Evolutionary conservation across 148 eudicot species (phyloP), one percentile per base, ranked within the genome.

Genomic region (Camellia japonica): DNA sequence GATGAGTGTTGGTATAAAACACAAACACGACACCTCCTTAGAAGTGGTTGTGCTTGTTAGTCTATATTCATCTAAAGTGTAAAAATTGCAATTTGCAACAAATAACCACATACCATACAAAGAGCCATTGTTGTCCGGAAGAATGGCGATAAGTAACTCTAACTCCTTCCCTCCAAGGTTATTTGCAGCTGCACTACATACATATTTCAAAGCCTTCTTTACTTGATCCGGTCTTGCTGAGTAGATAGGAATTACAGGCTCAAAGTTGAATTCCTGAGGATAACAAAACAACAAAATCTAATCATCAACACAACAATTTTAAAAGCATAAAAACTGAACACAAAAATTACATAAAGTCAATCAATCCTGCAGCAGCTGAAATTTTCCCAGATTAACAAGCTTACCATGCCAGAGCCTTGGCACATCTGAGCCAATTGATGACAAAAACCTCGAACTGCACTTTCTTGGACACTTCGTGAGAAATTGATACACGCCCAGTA

Each of bases 91-190:
- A 30, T 1, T 30, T 30, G 1, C 38, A 30, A 30, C 38, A 30
- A 6, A 59, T 19, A 67, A 23, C 55, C 43, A 79, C 77, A 61
- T 86, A 93, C 97, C 95, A 83, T 93, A 93, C 43, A 93, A 78
- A 12, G 92, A 88, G 80, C 97, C 97, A 72, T 93, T 93, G 80
- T 83, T 90, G 85, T 93, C 97, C 1, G 97, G 97, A 63, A 93
- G 85, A 84, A 91, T 89, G 61, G 90, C 95, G 43, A 91, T 83
- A 14, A 93, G 79, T 80, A 91, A 80, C 85, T 93, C 95, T 63
- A 93, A 82, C 75, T 93, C 95, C 82, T 86, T 87, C 15, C 91
- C 92, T 42, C 83, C 87, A 52, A 89, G 87, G 82, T 88, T 88
- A 68, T 72, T 84, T 30, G 88, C 74, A 42, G 92, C 81, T 65